phyloP scores from a whole-genome alignment of 2,329 filamentous ascomycete species.

The Aspergillus oerlinghausenensis region DNA sequence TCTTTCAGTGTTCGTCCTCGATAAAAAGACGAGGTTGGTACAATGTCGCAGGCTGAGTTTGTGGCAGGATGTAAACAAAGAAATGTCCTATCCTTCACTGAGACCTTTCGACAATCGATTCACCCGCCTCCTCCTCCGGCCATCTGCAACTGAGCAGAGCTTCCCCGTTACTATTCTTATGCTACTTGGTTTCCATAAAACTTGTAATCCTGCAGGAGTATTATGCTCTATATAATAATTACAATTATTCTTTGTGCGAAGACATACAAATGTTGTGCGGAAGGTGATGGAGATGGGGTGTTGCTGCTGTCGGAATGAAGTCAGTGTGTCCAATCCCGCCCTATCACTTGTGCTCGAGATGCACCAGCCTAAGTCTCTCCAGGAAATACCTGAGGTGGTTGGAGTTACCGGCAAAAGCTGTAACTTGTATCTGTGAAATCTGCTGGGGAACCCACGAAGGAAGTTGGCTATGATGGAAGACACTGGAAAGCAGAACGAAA shows the following conservation, averaged over 20 bases:
- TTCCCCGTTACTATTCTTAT: no score
- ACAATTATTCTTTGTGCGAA: neutral
- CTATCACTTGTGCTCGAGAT: neutral
- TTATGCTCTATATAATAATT: neutral
- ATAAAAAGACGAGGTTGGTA: constrained; percentile 1
- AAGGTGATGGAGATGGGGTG: neutral
- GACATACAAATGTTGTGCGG: neutral
- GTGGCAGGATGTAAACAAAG: constrained; percentile 6
- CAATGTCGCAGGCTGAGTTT: constrained; percentile 1
- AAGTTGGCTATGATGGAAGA: neutral
- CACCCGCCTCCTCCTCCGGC: neutral
- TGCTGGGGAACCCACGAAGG: neutral
- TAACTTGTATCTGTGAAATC: neutral
- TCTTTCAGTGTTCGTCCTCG: constrained; percentile 1
- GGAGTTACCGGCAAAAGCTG: no score
- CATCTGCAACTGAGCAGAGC: neutral
- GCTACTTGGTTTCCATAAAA: neutral
- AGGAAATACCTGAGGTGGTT: no score
- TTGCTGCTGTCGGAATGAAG: neutral
- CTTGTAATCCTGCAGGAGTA: neutral
- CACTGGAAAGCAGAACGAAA: neutral
- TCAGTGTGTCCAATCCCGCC: neutral
- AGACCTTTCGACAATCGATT: constrained; percentile 1
- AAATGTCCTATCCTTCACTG: constrained; percentile 1
- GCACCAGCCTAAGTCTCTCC: no score